These are phyloP conservation scores for Ceratocystis cubensis DNA, from an alignment of 2,329 filamentous ascomycete genomes.

Conservation along the genomic window DNA sequence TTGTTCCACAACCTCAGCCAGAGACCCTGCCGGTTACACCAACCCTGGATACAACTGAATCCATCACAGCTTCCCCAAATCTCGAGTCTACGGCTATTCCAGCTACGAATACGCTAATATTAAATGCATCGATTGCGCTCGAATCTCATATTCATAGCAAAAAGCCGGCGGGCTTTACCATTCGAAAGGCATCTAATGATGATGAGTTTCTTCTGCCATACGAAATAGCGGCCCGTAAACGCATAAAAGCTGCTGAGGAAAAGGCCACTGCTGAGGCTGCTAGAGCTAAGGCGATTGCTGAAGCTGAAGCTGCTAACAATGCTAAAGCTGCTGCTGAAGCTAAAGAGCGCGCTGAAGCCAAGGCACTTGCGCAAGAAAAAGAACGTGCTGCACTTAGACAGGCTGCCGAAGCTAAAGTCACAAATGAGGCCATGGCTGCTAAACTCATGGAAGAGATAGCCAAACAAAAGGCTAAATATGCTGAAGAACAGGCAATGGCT, in stretches of 20 bases:
- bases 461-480: background rate
- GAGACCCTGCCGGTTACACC: background rate
- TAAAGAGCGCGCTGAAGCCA: background rate
- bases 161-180: constrained; percentile 10
- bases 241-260: background rate
- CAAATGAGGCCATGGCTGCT: background rate
- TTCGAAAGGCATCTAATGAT: constrained; percentile 5
- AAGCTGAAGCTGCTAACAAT: background rate
- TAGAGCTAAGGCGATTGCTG: background rate
- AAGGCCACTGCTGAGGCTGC: background rate
- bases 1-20: background rate
- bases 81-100: background rate
- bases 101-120: background rate
- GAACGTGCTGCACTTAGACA: background rate
- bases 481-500: background rate
- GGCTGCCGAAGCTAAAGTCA: background rate
- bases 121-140: background rate
- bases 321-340: background rate
- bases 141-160: background rate
- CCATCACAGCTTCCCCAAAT: background rate
- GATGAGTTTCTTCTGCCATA: constrained; percentile 18
- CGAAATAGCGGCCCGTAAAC: constrained; percentile 7
- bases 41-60: background rate
- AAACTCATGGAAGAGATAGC: background rate
- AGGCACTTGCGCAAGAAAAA: background rate